Conservation (phyloP, 805 yeast genomes). For the Starmerella bombicola region DNA sequence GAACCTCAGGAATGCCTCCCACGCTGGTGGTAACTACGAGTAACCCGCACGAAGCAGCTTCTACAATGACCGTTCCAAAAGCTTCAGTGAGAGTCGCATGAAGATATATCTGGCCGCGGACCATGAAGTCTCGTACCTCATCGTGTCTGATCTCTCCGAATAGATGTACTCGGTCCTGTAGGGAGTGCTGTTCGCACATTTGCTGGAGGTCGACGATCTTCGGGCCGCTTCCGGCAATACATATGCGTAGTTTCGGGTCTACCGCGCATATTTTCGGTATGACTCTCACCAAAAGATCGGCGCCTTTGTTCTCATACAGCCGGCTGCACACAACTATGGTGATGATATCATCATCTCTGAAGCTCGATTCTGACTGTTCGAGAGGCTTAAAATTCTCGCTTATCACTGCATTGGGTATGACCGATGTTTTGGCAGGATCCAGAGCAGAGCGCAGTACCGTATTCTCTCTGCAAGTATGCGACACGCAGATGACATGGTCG, state of each 20-base stretch:
- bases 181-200: constrained; percentile 72
- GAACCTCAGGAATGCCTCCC: constrained; percentile 95
- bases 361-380: constrained; percentile 17
- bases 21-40: constrained; percentile 89
- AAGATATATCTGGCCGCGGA: constrained; percentile 81
- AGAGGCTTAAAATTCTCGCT: constrained; percentile 53
- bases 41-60: constrained; percentile 93
- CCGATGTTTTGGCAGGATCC: constrained; percentile 68
- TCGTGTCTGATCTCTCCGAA: constrained; percentile 86
- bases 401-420: constrained; percentile 95
- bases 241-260: constrained; percentile 54
- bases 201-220: constrained; percentile 87
- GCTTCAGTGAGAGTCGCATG: constrained; percentile 96
- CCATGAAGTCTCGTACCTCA: constrained; percentile 83
- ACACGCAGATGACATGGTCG: constrained; percentile 91
- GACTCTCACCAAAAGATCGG: constrained; percentile 70
- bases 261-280: constrained; percentile 68
- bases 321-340: constrained; percentile 87
- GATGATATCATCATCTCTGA: constrained; percentile 28
- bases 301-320: constrained; percentile 91
- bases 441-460: constrained; percentile 77
- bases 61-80: constrained; percentile 92
- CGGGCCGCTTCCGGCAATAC: constrained; percentile 97
- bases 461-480: constrained; percentile 92
- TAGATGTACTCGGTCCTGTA: constrained; percentile 77